Base-by-base conservation (phyloP, 78 protist genomes). In the Isochrysis galbana region DNA sequence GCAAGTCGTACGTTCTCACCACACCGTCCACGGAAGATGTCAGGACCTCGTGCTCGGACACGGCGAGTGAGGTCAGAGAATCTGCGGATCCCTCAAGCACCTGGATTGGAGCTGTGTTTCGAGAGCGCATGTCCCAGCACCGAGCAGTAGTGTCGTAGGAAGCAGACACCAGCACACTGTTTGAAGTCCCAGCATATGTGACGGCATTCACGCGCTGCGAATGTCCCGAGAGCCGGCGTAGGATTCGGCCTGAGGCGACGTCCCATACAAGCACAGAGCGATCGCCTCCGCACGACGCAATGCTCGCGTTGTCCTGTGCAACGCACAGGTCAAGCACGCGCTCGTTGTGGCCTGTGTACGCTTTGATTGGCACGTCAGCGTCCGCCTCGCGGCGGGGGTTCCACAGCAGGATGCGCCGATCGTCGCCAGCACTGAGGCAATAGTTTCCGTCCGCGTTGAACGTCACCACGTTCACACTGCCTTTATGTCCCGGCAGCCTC, bases 371-470 rank as follows among this genome's bases (percentile, higher is more conserved):
- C 26, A 25, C 46, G 36, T 77, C 86, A 29, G 29, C 86, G 32
- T 0, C 48, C 25, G 21, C 86, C 14, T 29, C 92, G 25, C 39
- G 25, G 54, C 54, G 67, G 17, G 95, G 95, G 84, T 93, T 93
- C 95, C 95, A 93, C 51, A 93, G 95, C 32, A 17, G 2, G 45
- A 93, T 38, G 39, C 3, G 7, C 32, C 90, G 83, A 36, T 93
- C 95, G 0, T 38, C 14, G 41, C 95, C 95, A 0, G 42, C 82
- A 39, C 91, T 48, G 32, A 93, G 0, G 69, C 84, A 70, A 42
- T 93, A 93, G 32, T 17, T 0, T 23, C 95, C 95, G 36, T 78
- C 78, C 0, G 44, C 7, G 46, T n/a, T 87, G 91, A 87, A 87
- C 54, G 38, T 42, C 46, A 22, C 91, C 0, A 5, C 46, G 44